Percentiles rank a stretch among this genome's conserved stretches.
Conservation (phyloP, 1,284 basidiomycete species). For the Coniferiporia weirii region DNA sequence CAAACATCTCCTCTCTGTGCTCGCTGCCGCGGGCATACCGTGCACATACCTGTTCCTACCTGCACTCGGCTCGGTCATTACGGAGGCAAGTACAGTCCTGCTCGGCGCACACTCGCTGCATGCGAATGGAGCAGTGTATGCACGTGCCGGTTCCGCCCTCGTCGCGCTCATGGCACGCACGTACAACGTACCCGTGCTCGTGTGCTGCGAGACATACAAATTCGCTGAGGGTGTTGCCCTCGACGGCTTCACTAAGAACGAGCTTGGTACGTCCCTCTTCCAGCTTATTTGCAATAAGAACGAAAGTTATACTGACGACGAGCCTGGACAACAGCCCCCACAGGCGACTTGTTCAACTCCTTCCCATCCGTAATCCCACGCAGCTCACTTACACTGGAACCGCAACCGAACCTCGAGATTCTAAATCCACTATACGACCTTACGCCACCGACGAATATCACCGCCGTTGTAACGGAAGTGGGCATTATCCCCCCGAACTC, state of each 20-base stretch:
- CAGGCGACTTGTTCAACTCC: slow-evolving; percentile 32
- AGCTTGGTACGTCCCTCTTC: slow-evolving; percentile 59
- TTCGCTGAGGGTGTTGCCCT: slow-evolving; percentile 91
- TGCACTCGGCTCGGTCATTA: slow-evolving; percentile 81
- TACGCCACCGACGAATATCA: slow-evolving; percentile 84
- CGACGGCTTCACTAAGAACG: slow-evolving; percentile 95
- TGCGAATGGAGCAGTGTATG: slow-evolving; percentile 92
- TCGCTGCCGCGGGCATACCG: slow-evolving; percentile 72
- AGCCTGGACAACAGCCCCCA: slow-evolving; percentile 27
- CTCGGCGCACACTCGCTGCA: slow-evolving; percentile 93
- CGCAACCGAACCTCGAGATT: slow-evolving; percentile 49
- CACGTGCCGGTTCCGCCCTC: slow-evolving; percentile 90
- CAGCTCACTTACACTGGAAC: slow-evolving; percentile 32
- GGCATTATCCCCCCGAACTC: slow-evolving; percentile 87
- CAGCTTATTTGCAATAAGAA: not conserved
- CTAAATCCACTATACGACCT: slow-evolving; percentile 88
- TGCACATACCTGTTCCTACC: slow-evolving; percentile 92
- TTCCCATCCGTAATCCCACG: slow-evolving; percentile 33
- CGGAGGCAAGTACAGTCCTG: slow-evolving; percentile 74
- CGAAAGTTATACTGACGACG: slow-evolving; percentile 1
- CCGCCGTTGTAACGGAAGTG: slow-evolving; percentile 94
- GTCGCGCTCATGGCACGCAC: slow-evolving; percentile 95
- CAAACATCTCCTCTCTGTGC: slow-evolving; percentile 69
- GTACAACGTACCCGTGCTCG: slow-evolving; percentile 87
- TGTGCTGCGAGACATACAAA: slow-evolving; percentile 99